Evolutionary conservation across 495 filamentous ascomycete species (phyloP).

Genomic region (Penicillium chermesinum): DNA sequence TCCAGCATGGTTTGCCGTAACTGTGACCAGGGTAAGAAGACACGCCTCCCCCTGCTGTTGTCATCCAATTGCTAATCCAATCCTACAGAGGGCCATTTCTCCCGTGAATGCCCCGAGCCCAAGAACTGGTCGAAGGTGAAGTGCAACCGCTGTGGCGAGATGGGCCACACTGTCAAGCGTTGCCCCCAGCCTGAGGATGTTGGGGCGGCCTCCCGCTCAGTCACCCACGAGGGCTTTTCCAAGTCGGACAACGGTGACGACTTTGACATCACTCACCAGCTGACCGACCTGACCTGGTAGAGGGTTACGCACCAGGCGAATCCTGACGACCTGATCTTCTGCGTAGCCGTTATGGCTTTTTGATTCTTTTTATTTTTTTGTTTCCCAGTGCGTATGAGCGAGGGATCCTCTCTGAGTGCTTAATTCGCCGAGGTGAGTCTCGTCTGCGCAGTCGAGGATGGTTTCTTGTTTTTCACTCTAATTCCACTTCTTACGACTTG

Average conservation of each 20-base stretch:
- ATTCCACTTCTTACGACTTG: no score
- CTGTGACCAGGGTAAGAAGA: slow-evolving; percentile 52
- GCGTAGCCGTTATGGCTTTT: no score
- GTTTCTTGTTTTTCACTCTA: no score
- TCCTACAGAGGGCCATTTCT: slow-evolving; percentile 56
- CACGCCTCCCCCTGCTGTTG: background rate
- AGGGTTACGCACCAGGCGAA: no score
- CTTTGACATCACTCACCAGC: background rate
- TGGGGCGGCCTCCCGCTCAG: slow-evolving; percentile 10
- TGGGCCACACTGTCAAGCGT: slow-evolving; percentile 62
- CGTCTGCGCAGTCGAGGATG: no score
- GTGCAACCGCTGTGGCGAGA: slow-evolving; percentile 28
- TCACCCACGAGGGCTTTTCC: background rate
- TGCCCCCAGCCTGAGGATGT: slow-evolving; percentile 45
- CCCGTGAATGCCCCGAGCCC: slow-evolving; percentile 64
- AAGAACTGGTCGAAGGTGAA: background rate
- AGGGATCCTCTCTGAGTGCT: no score
- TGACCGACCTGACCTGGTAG: background rate
- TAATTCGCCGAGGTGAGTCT: no score
- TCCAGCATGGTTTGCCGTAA: slow-evolving; percentile 59
- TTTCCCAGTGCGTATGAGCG: no score
- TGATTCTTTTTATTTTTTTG: no score
- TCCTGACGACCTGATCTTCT: no score
- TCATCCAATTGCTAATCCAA: background rate
- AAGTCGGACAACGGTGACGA: background rate